A percentile compares a stretch with the other conserved stretches of the same genome.
These are phyloP conservation scores for Groenewaldozyma tartarivorans DNA, from an alignment of 805 yeast species.

Conservation along the genomic window DNA sequence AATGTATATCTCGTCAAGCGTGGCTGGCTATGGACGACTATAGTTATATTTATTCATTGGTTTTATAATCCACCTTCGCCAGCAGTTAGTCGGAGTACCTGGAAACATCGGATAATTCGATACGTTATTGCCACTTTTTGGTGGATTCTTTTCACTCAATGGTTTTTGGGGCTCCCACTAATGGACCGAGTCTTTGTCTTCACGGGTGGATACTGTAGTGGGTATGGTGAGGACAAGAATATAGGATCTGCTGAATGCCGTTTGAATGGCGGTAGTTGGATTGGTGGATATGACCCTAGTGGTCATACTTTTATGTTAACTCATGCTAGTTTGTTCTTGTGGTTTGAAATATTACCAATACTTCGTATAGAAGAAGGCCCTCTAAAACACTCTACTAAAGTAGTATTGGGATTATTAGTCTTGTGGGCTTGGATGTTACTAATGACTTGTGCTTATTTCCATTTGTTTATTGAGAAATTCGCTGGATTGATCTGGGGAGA, in stretches of 20 bases:
- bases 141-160: conserved; percentile 85
- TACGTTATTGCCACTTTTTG: conserved; percentile 54
- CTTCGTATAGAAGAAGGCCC: conserved; percentile 13
- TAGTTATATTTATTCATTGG: conserved; percentile 26
- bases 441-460: conserved; percentile 79
- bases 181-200: conserved; percentile 76
- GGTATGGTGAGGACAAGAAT: conserved; percentile 1
- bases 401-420: conserved; percentile 29
- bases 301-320: conserved; percentile 83
- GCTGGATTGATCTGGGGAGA: conserved; percentile 61
- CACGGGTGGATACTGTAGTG: conserved; percentile 75
- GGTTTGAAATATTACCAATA: conserved; percentile 51
- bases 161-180: conserved; percentile 74
- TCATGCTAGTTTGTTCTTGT: conserved; percentile 53
- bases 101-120: conserved; percentile 21
- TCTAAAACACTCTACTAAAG: conserved; percentile 17
- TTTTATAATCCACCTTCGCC: not conserved
- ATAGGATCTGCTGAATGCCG: conserved; percentile 38
- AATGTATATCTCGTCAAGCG: conserved; percentile 71
- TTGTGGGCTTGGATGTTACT: conserved; percentile 85
- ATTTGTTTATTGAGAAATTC: conserved; percentile 64
- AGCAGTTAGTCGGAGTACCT: not conserved
- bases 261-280: conserved; percentile 55
- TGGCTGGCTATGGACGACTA: conserved; percentile 89
- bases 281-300: conserved; percentile 91